Evolutionary conservation across 164 flowering plant species (phyloP).

Genomic region (grape (Vitis vinifera)): DNA sequence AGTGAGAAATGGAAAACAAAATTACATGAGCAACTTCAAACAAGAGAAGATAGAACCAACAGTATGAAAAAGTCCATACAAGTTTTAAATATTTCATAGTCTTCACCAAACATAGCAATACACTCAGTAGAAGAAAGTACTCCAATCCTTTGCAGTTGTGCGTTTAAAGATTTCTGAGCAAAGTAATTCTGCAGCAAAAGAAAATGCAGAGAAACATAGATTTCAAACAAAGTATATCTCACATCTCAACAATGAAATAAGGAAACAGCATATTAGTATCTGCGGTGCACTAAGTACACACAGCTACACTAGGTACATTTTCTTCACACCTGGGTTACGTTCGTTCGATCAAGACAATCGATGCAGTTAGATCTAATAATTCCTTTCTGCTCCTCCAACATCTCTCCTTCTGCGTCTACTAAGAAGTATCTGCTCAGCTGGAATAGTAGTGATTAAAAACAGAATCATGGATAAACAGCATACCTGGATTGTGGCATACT

Average conservation of each 20-base stretch:
- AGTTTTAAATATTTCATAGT: conserved; percentile 63
- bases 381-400: conserved; percentile 78
- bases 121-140: conserved; percentile 50
- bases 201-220: background rate
- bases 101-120: conserved; percentile 58
- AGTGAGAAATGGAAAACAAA: conserved; percentile 10
- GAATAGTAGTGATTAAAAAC: conserved; percentile 54
- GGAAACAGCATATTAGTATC: too few species aligned
- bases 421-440: conserved; percentile 97
- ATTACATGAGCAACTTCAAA: background rate
- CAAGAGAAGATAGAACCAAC: background rate
- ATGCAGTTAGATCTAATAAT: conserved; percentile 85
- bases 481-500: conserved; percentile 19
- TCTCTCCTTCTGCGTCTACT: conserved; percentile 55
- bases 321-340: conserved; percentile 85
- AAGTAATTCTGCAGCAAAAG: conserved; percentile 59
- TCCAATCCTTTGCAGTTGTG: conserved; percentile 70
- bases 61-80: conserved; percentile 38
- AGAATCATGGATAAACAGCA: conserved; percentile 37
- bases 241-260: background rate
- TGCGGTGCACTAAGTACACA: background rate
- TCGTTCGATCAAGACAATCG: conserved; percentile 96
- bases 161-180: conserved; percentile 61
- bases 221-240: too few species aligned
- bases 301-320: background rate